Conservation (phyloP, 2,329 filamentous ascomycete genomes). For the Pyricularia pennisetigena region DNA sequence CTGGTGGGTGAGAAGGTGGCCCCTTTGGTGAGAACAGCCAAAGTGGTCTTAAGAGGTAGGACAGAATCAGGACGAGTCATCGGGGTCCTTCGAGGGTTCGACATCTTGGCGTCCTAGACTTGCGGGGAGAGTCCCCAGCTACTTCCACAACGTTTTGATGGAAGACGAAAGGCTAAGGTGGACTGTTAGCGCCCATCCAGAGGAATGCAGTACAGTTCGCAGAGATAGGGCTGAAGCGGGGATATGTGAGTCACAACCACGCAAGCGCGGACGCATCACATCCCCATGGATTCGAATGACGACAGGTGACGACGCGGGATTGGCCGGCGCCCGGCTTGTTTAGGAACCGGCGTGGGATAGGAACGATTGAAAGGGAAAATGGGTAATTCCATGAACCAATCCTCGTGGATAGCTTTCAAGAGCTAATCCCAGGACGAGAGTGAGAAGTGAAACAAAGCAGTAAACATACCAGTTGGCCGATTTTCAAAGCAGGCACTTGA, state of each 20-base stretch:
- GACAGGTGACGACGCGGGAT: neutral
- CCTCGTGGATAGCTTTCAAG: neutral
- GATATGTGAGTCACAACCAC: neutral
- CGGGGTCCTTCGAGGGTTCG: conserved; percentile 29
- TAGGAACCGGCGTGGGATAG: neutral
- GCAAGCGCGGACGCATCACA: neutral
- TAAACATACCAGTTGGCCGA: neutral
- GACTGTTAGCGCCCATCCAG: neutral
- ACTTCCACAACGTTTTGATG: neutral
- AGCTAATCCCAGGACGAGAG: neutral
- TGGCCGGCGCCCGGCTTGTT: neutral
- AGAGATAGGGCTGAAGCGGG: neutral
- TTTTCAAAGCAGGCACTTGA: neutral
- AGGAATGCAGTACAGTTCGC: neutral
- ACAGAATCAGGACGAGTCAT: conserved; percentile 33
- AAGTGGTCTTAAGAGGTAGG: conserved; percentile 41
- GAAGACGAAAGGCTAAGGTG: neutral
- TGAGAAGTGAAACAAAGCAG: neutral
- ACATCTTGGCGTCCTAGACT: conserved; percentile 16
- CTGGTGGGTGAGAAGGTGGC: conserved; percentile 51
- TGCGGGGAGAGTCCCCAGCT: neutral
- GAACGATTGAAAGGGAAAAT: neutral
- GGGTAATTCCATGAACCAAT: neutral
- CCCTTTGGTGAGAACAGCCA: conserved; percentile 54
- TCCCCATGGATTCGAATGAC: neutral